These are phyloP conservation scores for Cordyceps farinosa DNA, from an alignment of 2,329 filamentous ascomycete species.

Conservation along the genomic window DNA sequence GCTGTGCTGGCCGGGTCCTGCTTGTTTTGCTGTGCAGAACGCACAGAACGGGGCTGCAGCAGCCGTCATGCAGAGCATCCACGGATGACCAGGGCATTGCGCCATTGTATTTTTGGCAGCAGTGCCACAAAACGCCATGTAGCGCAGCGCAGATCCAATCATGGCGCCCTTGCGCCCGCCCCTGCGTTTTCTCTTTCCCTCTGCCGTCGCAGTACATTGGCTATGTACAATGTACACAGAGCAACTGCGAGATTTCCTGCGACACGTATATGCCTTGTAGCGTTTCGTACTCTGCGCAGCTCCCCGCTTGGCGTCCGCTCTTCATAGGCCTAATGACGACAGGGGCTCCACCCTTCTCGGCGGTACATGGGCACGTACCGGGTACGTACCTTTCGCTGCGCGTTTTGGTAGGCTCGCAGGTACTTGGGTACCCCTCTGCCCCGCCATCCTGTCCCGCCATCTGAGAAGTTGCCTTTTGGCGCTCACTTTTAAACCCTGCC, in stretches of 20 bases:
- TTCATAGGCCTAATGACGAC: conserved; percentile 18
- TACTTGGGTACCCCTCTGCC: conserved; percentile 14
- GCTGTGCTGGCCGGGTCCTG: not conserved
- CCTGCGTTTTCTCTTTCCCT: not conserved
- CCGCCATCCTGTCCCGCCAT: conserved; percentile 18
- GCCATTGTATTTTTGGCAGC: conserved; percentile 3
- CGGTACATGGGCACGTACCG: conserved; percentile 2
- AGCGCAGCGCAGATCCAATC: conserved; percentile 8
- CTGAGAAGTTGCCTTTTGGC: conserved; percentile 9
- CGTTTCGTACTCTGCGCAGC: conserved; percentile 10
- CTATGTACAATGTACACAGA: too few relatives aligned
- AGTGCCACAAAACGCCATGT: conserved; percentile 2
- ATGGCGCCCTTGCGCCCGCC: not conserved
- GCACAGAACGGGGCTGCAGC: conserved; percentile 4
- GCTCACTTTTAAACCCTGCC: conserved; percentile 18
- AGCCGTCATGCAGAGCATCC: conserved; percentile 8
- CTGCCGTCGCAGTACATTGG: not conserved
- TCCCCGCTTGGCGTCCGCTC: conserved; percentile 16
- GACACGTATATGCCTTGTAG: conserved; percentile 7
- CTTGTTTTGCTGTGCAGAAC: not conserved
- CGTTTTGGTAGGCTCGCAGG: not conserved
- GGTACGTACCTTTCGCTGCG: conserved; percentile 7
- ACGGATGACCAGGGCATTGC: not conserved
- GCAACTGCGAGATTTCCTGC: conserved; percentile 10
- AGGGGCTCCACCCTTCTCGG: conserved; percentile 17